These are phyloP conservation scores for Chytridium lagenaria DNA, from an alignment of 371 early-diverging fungal genomes.

Conservation along the genomic window DNA sequence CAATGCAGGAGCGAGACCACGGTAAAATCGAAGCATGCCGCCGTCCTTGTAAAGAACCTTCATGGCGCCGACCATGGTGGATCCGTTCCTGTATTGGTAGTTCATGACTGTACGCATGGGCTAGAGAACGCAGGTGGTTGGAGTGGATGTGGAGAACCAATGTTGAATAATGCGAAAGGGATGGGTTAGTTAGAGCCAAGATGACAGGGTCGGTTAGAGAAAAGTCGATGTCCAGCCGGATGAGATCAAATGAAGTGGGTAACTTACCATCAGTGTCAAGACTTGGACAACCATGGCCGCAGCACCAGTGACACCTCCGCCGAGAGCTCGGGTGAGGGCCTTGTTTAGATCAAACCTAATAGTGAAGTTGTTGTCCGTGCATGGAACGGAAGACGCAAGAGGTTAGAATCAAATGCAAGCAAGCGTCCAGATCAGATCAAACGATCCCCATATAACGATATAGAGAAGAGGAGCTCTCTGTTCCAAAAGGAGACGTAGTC, in stretches of 20 bases:
- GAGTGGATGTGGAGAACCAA: no score
- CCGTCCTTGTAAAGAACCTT: conserved; percentile 47
- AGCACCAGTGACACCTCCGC: conserved; percentile 49
- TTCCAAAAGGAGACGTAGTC: no score
- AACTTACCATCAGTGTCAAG: conserved; percentile 40
- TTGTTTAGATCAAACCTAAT: conserved; percentile 38
- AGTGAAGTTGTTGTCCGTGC: background rate
- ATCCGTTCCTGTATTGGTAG: conserved; percentile 47
- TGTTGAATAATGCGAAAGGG: no score
- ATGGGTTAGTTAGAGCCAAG: no score
- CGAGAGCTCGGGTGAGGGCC: conserved; percentile 46
- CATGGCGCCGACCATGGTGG: conserved; percentile 32
- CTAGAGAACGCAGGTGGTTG: conserved; percentile 15
- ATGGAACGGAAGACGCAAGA: background rate
- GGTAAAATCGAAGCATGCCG: conserved; percentile 46
- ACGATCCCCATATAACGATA: no score
- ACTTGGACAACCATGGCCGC: conserved; percentile 54
- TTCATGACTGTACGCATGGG: conserved; percentile 48
- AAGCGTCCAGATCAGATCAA: no score
- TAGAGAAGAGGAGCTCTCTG: no score
- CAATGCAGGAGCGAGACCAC: conserved; percentile 47
- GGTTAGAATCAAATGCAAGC: no score
- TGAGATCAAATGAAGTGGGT: no score
- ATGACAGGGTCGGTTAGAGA: no score
- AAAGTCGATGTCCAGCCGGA: no score